Evolutionary conservation across 345 rosid genomes (phyloP), one percentile per base, ranked within the genome.

Genomic region (Geranium brycei): DNA sequence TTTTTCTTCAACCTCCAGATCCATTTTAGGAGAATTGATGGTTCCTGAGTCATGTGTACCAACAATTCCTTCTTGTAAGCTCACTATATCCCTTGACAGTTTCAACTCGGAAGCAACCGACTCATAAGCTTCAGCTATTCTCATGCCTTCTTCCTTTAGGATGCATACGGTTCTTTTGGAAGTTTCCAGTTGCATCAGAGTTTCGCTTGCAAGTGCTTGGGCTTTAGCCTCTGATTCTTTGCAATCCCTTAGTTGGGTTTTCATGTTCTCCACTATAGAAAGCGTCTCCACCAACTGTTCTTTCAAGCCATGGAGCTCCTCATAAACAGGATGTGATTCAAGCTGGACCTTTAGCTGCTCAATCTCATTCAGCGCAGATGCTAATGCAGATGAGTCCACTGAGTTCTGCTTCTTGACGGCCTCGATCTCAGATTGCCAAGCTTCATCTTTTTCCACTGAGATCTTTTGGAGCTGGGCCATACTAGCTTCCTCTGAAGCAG

Each of bases 181-280:
- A 64, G 78, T 73, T 81, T 85, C 97, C 68, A 91, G 76, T 71
- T 95, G 88, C 76, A 71, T 70, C 73, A 80, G 81, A 58, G 99
- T 87, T 69, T 87, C 83, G 3, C 79, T 76, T 59, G 83, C 87
- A 57, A 85, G 61, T 23, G 68, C 80, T 51, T 76, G 79, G 64
- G 95, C 96, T 81, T 78, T 75, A 76, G 86, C 81, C 60, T 95
- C 96, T 1, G 97, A 80, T 67, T 83, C 88, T 79, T 82, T 84
- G 75, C 87, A 77, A 61, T 83, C 82, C 72, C 64, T 83, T 13
- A 90, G 85, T 79, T 87, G 84, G 68, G 59, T 82, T 67, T 85
- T 90, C 87, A 93, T 87, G 75, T 77, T 77, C 65, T 86, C 95
- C 28, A 89, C 82, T 4, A 87, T 79, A 38, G 83, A 76, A 47